Percentiles rank a stretch among this genome's conserved stretches.
These are phyloP conservation scores for Pythium rhizo-oryzae DNA, from an alignment of 352 stramenopile species.

Conservation along the genomic window DNA sequence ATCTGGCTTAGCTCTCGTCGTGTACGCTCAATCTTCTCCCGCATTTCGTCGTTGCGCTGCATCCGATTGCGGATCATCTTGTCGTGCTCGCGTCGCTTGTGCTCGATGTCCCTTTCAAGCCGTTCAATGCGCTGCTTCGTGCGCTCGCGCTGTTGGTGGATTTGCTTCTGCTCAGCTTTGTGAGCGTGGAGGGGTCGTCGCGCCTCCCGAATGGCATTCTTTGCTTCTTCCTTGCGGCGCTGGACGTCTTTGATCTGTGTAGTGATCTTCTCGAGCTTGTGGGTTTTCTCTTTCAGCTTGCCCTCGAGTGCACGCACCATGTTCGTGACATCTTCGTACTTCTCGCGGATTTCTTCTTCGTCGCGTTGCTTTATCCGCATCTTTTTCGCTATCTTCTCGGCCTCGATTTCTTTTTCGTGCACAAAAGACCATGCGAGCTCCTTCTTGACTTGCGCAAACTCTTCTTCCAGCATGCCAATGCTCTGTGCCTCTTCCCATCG, in stretches of 20 bases:
- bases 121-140: conserved; percentile 54
- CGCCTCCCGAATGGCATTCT: conserved; percentile 66
- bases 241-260: conserved; percentile 42
- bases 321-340: conserved; percentile 52
- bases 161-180: conserved; percentile 67
- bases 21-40: conserved; percentile 53
- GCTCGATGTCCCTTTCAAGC: conserved; percentile 53
- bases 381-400: conserved; percentile 54
- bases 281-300: conserved; percentile 71
- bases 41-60: conserved; percentile 65
- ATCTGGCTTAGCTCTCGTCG: conserved; percentile 45
- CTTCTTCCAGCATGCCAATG: conserved; percentile 72
- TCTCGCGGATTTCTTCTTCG: conserved; percentile 36
- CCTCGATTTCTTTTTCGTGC: conserved; percentile 57
- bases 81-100: conserved; percentile 58
- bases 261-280: conserved; percentile 60
- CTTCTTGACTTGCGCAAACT: conserved; percentile 78
- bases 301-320: conserved; percentile 50
- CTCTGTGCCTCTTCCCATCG: conserved; percentile 81
- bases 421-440: conserved; percentile 86
- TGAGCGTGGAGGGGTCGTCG: conserved; percentile 63
- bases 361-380: conserved; percentile 57
- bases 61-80: conserved; percentile 56
- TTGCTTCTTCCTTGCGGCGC: conserved; percentile 50
- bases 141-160: conserved; percentile 53